Conservation (phyloP, 2,329 filamentous ascomycete species). For the Fusarium anguioides region DNA sequence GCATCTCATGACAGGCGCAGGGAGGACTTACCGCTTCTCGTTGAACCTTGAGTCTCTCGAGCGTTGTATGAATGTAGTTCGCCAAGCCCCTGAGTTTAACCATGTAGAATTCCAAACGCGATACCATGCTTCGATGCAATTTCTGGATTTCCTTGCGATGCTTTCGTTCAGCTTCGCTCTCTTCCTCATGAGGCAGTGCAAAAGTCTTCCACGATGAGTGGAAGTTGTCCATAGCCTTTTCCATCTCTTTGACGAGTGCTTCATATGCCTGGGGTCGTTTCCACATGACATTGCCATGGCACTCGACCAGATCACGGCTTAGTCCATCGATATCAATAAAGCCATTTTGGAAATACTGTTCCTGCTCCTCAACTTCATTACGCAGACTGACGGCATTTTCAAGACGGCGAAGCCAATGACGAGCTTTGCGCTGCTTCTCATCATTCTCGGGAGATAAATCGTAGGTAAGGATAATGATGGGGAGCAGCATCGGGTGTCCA, state of each 20-base stretch:
- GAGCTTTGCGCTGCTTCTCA: constrained; percentile 70
- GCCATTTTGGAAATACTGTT: constrained; percentile 64
- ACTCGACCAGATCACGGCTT: constrained; percentile 72
- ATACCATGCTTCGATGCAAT: constrained; percentile 64
- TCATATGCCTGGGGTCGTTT: constrained; percentile 71
- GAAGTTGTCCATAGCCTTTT: constrained; percentile 60
- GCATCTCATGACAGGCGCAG: constrained; percentile 14
- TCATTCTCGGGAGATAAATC: constrained; percentile 67
- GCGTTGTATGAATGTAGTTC: constrained; percentile 71
- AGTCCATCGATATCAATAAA: constrained; percentile 68
- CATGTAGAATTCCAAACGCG: constrained; percentile 68
- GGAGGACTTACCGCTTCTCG: constrained; percentile 63
- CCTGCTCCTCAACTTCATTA: constrained; percentile 67
- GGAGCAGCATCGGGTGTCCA: constrained; percentile 69
- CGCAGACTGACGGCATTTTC: constrained; percentile 72
- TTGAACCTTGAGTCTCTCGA: constrained; percentile 71
- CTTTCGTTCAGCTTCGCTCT: constrained; percentile 43
- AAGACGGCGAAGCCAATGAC: constrained; percentile 70
- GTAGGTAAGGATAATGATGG: constrained; percentile 68
- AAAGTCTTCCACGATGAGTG: constrained; percentile 42
- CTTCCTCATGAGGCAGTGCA: constrained; percentile 27
- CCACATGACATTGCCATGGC: constrained; percentile 71
- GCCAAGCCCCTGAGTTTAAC: constrained; percentile 71
- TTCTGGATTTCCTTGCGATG: constrained; percentile 53
- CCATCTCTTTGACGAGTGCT: constrained; percentile 63